phyloP scores from a whole-genome alignment of 2,329 filamentous ascomycete genomes.

The Pestalotiopsis sp. region DNA sequence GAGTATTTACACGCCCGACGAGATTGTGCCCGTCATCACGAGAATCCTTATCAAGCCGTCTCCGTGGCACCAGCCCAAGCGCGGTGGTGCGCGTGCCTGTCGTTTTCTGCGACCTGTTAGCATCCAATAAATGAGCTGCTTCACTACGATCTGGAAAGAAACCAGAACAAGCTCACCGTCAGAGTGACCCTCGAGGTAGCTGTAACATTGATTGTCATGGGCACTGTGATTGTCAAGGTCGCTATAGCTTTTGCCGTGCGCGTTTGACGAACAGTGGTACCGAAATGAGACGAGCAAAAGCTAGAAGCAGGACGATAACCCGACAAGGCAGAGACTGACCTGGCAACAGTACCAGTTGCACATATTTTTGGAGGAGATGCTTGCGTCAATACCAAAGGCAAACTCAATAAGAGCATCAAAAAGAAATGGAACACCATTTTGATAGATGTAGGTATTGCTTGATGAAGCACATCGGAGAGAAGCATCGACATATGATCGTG shows the following conservation, averaged over 20 bases:
- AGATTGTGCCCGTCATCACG: background rate
- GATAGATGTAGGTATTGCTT: background rate
- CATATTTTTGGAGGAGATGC: background rate
- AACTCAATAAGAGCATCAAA: background rate
- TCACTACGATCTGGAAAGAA: background rate
- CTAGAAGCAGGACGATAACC: background rate
- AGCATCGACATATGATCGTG: no score
- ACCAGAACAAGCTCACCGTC: background rate
- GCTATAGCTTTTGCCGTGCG: background rate
- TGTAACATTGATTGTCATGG: background rate
- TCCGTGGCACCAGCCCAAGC: background rate
- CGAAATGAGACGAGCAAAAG: background rate
- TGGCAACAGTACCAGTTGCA: background rate
- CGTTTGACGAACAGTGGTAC: background rate
- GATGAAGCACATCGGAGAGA: no score
- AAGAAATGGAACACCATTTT: background rate
- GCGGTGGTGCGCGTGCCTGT: background rate
- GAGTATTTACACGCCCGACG: background rate
- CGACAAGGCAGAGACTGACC: background rate
- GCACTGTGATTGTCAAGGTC: background rate
- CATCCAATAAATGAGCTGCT: background rate
- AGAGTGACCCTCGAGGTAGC: background rate
- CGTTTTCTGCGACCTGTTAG: background rate
- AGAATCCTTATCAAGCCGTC: background rate
- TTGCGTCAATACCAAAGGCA: background rate